These are phyloP conservation scores for Fusarium lateritium DNA, from an alignment of 2,329 filamentous ascomycete genomes.

Conservation along the genomic window DNA sequence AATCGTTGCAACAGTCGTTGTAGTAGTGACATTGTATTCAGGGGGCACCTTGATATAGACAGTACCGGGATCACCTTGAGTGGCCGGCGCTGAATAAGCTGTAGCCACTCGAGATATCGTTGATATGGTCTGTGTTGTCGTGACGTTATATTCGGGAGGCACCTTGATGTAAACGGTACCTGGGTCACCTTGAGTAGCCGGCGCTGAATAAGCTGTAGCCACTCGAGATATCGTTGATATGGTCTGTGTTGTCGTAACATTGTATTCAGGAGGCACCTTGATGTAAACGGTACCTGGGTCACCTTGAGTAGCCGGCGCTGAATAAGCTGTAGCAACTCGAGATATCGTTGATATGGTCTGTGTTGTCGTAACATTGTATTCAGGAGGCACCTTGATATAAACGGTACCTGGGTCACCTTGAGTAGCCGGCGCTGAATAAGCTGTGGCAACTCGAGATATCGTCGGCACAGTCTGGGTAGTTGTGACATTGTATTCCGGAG, in stretches of 20 bases:
- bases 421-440: background rate
- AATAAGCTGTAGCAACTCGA: constrained; percentile 1
- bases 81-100: background rate
- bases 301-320: constrained; percentile 6
- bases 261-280: constrained; percentile 6
- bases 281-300: constrained; percentile 15
- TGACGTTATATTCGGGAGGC: background rate
- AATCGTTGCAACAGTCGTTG: background rate
- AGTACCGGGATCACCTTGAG: background rate
- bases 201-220: background rate
- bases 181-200: background rate
- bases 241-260: constrained; percentile 8
- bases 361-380: constrained; percentile 12
- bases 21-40: background rate
- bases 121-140: background rate
- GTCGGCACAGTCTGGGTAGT: background rate
- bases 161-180: background rate
- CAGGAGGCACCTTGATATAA: background rate
- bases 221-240: background rate
- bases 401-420: background rate
- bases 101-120: background rate
- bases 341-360: constrained; percentile 3
- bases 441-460: background rate
- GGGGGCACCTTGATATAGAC: background rate
- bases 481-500: background rate